Evolutionary conservation across 2,329 filamentous ascomycete genomes (phyloP).

Genomic region (Domatiomyces catenatus): DNA sequence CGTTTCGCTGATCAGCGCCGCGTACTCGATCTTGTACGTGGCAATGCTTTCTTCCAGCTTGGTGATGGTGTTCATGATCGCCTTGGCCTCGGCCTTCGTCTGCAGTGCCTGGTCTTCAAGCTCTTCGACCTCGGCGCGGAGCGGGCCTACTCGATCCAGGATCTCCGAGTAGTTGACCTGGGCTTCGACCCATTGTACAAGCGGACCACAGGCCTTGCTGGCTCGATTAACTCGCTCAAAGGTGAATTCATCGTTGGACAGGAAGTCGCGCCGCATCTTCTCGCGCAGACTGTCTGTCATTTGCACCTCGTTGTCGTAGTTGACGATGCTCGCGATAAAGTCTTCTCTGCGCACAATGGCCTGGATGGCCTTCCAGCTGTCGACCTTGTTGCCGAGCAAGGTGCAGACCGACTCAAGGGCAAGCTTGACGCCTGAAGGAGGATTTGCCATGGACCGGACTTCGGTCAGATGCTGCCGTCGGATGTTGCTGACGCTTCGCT

Average conservation of each 20-base stretch:
- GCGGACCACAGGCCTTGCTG: conserved; percentile 87
- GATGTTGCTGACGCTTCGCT: conserved; percentile 95
- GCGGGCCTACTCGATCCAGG: conserved; percentile 77
- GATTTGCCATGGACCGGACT: conserved; percentile 91
- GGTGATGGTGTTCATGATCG: conserved; percentile 74
- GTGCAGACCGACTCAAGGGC: conserved; percentile 95
- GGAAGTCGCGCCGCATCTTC: conserved; percentile 85
- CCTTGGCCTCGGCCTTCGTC: conserved; percentile 84
- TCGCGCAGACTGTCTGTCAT: conserved; percentile 72
- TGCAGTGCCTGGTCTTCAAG: conserved; percentile 79
- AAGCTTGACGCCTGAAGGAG: conserved; percentile 76
- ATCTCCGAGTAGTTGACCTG: conserved; percentile 98
- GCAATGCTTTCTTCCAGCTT: conserved; percentile 80
- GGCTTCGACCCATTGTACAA: conserved; percentile 92
- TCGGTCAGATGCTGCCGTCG: conserved; percentile 94
- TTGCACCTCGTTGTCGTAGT: conserved; percentile 86
- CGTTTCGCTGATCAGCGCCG: conserved; percentile 86
- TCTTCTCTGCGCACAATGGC: conserved; percentile 80
- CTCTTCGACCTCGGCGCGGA: conserved; percentile 74
- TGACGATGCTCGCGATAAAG: conserved; percentile 95
- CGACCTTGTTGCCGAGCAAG: conserved; percentile 74
- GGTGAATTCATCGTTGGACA: conserved; percentile 88
- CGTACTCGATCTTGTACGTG: conserved; percentile 92
- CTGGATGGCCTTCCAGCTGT: conserved; percentile 84
- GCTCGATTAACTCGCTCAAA: conserved; percentile 93